Base-by-base conservation (phyloP, 192 early-diverging fungal genomes). In the Chytriomyces hyalinus region DNA sequence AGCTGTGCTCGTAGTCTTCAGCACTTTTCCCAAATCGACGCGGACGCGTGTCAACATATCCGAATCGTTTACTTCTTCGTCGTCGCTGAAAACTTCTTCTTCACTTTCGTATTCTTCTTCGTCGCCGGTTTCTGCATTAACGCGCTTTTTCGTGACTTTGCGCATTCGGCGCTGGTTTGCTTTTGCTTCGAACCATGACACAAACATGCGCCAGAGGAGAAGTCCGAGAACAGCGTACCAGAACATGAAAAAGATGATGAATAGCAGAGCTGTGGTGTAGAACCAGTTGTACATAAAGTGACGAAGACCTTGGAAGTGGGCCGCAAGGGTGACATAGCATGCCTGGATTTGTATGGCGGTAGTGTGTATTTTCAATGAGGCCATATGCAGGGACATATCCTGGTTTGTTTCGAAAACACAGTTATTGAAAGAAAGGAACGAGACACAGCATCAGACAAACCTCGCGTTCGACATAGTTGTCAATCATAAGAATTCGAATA, bases 251-350 rank as follows among this genome's bases (percentile, higher is more conserved):
- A 79, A 49, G 2, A 82, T 61, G 8, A 92, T 78, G 77, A 93
- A 93, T 17, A 88, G 67, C 7, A 83, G 57, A 1, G 84, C 90
- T 0, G 90, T 91, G 9, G 90, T 87, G 45, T 85, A 11, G 62
- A 86, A 78, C 90, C 91, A 93, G 77, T 93, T 88, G 81, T 90
- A 90, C 92, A 93, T 92, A 81, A 89, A 91, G 82, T 89, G 91
- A n/a, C 90, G 81, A 2, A 92, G 81, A 6, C 91, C 91, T 45
- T 89, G 85, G 78, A 91, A 93, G 78, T 89, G 85, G 2, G 88
- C 89, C 4, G 85, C 81, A 48, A 90, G 80, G 20, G 76, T 75
- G 9, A 91, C 63, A 5, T 72, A 43, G 9, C 84, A 84, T 4
- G 51, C 61, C 69, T 92, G 92, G 5, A 88, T 81, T 72, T 92